These are phyloP conservation scores for Plasmodium gaboni DNA, from an alignment of 169 alveolate species.

Conservation along the genomic window DNA sequence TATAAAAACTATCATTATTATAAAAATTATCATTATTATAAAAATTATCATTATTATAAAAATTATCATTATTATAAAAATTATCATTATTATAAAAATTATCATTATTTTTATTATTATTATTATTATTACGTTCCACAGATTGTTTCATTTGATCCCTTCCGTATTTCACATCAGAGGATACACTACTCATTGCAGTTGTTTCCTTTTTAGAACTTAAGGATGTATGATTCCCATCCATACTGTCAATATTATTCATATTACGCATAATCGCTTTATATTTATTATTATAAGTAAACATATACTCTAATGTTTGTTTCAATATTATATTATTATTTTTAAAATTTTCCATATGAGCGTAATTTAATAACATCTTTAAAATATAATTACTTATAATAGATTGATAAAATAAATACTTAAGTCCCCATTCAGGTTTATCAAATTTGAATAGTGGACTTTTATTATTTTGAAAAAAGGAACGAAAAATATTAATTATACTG, in stretches of 20 bases:
- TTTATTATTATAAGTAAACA: not conserved
- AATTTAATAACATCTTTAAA: slow-evolving; percentile 31
- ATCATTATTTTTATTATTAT: not conserved
- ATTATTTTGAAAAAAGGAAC: slow-evolving; percentile 63
- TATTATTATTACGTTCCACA: not conserved
- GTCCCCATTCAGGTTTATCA: slow-evolving; percentile 77
- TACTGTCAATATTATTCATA: too few species aligned
- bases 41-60: not conserved
- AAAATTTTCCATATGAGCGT: not conserved
- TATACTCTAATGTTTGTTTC: slow-evolving; percentile 16
- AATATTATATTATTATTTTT: slow-evolving; percentile 7
- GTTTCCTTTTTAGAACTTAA: too few species aligned
- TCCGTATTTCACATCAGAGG: too few species aligned
- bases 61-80: too few species aligned
- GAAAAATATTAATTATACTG: slow-evolving; percentile 42
- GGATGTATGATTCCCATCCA: not conserved
- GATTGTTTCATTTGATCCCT: too few species aligned
- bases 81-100: too few species aligned
- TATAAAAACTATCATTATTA: not conserved
- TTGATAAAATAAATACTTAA: slow-evolving; percentile 62
- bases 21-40: not conserved
- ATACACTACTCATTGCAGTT: too few species aligned
- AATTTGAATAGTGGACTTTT: slow-evolving; percentile 56
- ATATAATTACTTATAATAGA: slow-evolving; percentile 51
- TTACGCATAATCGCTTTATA: not conserved